Evolutionary conservation across 495 filamentous ascomycete species (phyloP).

Genomic region (Penicillium arizonense): DNA sequence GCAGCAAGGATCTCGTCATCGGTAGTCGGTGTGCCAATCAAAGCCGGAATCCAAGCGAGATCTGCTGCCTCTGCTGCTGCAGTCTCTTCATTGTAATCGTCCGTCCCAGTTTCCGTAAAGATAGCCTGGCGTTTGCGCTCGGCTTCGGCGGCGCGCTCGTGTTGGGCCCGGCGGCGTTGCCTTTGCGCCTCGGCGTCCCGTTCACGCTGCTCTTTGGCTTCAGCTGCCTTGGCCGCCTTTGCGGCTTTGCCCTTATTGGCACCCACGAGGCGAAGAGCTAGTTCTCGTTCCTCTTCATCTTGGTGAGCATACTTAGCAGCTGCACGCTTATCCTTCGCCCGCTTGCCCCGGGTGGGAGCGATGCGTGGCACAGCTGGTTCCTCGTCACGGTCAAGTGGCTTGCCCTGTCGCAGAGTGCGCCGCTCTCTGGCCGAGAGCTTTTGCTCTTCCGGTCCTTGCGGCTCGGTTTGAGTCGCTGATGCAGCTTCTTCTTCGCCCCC

Average conservation of each 20-base stretch:
- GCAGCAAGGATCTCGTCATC: conserved; percentile 89
- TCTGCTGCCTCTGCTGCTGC: conserved; percentile 43
- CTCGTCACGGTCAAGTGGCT: conserved; percentile 21
- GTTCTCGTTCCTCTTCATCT: conserved; percentile 85
- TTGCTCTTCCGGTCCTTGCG: conserved; percentile 25
- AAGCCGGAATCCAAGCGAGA: conserved; percentile 62
- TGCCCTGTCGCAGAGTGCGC: conserved; percentile 47
- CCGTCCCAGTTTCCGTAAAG: conserved; percentile 53
- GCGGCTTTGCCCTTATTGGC: conserved; percentile 56
- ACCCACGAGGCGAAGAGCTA: conserved; percentile 80
- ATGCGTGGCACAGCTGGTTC: conserved; percentile 17
- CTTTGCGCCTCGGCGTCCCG: conserved; percentile 62
- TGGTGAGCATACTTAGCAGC: conserved; percentile 91
- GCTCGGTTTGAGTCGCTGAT: conserved; percentile 12
- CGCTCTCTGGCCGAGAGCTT: conserved; percentile 53
- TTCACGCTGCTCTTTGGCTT: conserved; percentile 52
- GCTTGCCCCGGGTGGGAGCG: conserved; percentile 71
- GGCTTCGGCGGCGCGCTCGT: conserved; percentile 65
- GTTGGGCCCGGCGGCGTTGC: conserved; percentile 73
- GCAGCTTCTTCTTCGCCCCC: conserved; percentile 14
- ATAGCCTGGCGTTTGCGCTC: conserved; percentile 57
- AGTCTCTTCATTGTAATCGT: conserved; percentile 57
- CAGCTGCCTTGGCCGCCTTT: conserved; percentile 48
- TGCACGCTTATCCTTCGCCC: conserved; percentile 80
- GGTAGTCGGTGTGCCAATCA: conserved; percentile 73